Evolutionary conservation across 192 early-diverging fungal species (phyloP), one percentile per base, ranked within the genome.

Genomic region (Gonapodya sp.): DNA sequence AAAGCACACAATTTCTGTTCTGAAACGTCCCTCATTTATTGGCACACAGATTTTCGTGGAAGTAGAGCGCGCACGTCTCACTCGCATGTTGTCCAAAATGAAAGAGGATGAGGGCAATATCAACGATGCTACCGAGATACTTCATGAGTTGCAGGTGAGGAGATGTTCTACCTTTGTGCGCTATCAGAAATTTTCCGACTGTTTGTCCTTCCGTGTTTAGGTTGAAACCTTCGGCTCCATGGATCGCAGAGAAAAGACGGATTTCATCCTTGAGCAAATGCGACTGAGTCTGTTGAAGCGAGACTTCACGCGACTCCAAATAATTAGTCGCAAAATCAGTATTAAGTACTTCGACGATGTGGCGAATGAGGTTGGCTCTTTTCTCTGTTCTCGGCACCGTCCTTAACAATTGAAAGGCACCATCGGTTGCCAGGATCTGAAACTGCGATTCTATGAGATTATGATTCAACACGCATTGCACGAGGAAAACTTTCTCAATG

Each of bases 221-320:
- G 95, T 98, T 14, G 98, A 99, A 87, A 99, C 98, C 1, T 98
- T 95, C 86, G 98, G 98, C 34, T 97, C 96, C 30, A 98, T 99
- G 97, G 96, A 98, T 80, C 93, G 93, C 84, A 93, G 96, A 73
- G 98, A 99, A 86, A 99, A 99, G 89, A 97, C 96, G 0, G 96
- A 98, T 82, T 99, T 99, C 85, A 97, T 99, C 83, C 85, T 99
- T 36, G 97, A 98, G 86, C 98, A 99, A 86, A 97, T 99, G 94
- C 92, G 98, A 36, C 89, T 99, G 36, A 93, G 93, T 81, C 85
- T 99, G 64, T 93, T 94, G 36, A 98, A 97, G 89, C 90, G 91
- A 72, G 98, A 99, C 86, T 98, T 94, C 83, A 88, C 93, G 0
- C 87, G 96, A 35, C 93, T 93, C 82, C 95, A 96, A 78, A 96